Evolutionary conservation across 148 eudicot genomes (phyloP).

Genomic region (Suaeda aralocaspica): DNA sequence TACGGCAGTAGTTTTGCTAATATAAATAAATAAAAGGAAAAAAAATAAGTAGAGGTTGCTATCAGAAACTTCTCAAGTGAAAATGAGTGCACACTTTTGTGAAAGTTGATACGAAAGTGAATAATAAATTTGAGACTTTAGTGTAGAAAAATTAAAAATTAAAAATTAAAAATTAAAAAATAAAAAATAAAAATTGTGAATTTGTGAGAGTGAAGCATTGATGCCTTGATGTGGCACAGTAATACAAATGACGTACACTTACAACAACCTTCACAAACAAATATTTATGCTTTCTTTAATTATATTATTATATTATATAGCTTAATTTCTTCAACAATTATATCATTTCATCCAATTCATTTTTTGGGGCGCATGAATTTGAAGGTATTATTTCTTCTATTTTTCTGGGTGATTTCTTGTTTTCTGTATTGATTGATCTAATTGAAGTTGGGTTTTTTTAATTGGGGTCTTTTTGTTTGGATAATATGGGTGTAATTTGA

Average conservation of each 20-base stretch:
- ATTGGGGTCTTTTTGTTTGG: background rate
- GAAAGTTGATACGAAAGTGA: slow-evolving; percentile 5
- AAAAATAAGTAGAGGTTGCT: background rate
- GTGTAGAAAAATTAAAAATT: background rate
- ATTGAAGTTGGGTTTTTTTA: background rate
- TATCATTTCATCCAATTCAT: background rate
- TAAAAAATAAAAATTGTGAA: background rate
- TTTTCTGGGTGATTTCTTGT: slow-evolving; percentile 6
- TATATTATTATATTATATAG: background rate
- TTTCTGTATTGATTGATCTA: slow-evolving; percentile 14
- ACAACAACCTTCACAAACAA: slow-evolving; percentile 1
- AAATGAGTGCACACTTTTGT: slow-evolving; percentile 13
- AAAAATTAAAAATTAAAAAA: background rate
- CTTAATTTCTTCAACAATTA: slow-evolving; percentile 7
- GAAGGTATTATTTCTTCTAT: slow-evolving; percentile 10
- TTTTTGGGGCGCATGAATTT: background rate
- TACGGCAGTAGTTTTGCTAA: too few relatives aligned
- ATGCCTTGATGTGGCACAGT: slow-evolving; percentile 2
- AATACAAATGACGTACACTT: slow-evolving; percentile 15
- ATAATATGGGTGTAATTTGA: background rate
- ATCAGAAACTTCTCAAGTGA: background rate
- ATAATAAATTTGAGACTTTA: too few relatives aligned
- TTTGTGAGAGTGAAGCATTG: background rate
- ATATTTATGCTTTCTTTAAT: background rate
- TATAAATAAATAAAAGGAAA: too few relatives aligned